Evolutionary conservation across 164 flowering plant species (phyloP).

Genomic region (Hamamelis virginiana): DNA sequence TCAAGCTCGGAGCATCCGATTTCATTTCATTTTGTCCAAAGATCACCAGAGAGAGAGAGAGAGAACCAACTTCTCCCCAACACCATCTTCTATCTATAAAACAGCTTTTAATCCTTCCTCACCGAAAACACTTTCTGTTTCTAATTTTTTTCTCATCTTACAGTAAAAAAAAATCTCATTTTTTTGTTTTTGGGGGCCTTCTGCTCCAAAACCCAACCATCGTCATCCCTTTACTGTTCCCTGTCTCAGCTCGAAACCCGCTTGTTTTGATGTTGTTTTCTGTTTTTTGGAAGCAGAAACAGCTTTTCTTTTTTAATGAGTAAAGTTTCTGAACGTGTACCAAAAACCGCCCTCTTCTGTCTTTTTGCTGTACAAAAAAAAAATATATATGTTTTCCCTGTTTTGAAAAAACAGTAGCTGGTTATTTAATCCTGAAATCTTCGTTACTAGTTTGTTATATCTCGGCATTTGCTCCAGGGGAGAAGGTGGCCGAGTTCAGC

Average conservation of each 20-base stretch:
- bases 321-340: neutral
- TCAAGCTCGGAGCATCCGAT: slow-evolving; percentile 11
- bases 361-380: no score
- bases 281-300: neutral
- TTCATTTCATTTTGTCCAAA: neutral
- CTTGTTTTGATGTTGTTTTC: neutral
- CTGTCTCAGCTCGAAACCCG: no score
- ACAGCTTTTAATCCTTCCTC: neutral
- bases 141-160: neutral
- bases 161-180: neutral
- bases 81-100: neutral
- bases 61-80: neutral
- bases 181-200: neutral
- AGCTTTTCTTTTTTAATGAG: no score
- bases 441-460: no score
- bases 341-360: neutral
- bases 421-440: no score
- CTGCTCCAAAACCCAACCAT: slow-evolving; percentile 12
- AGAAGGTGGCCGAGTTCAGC: neutral
- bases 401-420: no score
- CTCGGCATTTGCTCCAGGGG: neutral
- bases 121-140: neutral
- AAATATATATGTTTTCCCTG: no score
- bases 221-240: neutral
- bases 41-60: neutral